phyloP scores from a whole-genome alignment of 768 basidiomycete species.

The Tephrocybe sp. region DNA sequence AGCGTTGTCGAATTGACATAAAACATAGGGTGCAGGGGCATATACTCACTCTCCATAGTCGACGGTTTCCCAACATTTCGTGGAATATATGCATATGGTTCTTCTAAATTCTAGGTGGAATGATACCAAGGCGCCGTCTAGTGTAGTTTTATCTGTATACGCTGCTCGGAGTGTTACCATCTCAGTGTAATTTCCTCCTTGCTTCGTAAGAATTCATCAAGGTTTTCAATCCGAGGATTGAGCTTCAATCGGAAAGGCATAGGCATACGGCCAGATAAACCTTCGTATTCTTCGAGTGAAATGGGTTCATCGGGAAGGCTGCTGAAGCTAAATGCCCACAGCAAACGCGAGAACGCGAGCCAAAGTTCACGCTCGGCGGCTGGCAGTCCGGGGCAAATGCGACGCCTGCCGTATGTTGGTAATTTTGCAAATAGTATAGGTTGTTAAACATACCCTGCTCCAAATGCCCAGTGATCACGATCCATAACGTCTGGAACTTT shows the following conservation, averaged over 20 bases:
- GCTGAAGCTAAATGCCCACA: conserved; percentile 45
- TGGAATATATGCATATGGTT: too few relatives aligned
- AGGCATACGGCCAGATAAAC: conserved; percentile 42
- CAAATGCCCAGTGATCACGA: conserved; percentile 51
- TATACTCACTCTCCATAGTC: too few relatives aligned
- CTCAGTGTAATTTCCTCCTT: conserved; percentile 4
- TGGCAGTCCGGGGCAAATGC: conserved; percentile 44
- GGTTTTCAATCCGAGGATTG: conserved; percentile 27
- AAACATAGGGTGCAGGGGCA: too few relatives aligned
- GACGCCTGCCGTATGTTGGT: conserved; percentile 22
- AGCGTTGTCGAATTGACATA: too few relatives aligned
- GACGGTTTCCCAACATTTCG: too few relatives aligned
- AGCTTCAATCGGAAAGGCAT: conserved; percentile 38
- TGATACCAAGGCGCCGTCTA: too few relatives aligned
- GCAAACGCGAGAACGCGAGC: conserved; percentile 43
- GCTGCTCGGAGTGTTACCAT: neutral
- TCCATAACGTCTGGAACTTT: conserved; percentile 40
- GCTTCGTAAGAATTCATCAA: conserved; percentile 11
- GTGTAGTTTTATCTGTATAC: neutral
- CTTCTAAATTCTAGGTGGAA: too few relatives aligned
- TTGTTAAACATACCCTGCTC: conserved; percentile 37
- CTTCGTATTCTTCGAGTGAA: conserved; percentile 46
- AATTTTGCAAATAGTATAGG: neutral
- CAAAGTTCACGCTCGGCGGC: conserved; percentile 47
- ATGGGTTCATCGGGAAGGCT: conserved; percentile 41